Evolutionary conservation across 2,329 filamentous ascomycete genomes (phyloP).

Genomic region (Arthroderma sp.): DNA sequence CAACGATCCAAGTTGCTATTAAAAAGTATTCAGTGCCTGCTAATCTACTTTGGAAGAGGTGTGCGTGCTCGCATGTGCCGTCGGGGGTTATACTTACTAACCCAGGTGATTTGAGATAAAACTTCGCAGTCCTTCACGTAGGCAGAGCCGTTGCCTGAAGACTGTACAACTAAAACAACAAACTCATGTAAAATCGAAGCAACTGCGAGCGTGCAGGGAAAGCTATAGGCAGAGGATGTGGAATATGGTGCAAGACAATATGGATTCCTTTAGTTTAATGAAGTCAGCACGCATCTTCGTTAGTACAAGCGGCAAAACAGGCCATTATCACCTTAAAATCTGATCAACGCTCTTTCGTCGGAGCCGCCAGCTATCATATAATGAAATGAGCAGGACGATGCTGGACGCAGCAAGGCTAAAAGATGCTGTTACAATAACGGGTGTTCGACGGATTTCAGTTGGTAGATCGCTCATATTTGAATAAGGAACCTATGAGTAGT

Average conservation of each 20-base stretch:
- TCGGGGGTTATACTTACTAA: constrained; percentile 8
- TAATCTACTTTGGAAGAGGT: constrained; percentile 4
- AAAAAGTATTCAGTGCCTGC: background rate
- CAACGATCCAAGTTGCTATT: constrained; percentile 16
- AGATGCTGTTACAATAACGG: constrained; percentile 10
- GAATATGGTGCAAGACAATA: background rate
- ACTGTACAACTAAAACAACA: constrained; percentile 11
- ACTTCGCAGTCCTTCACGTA: constrained; percentile 7
- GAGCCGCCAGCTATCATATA: constrained; percentile 10
- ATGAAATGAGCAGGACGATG: constrained; percentile 7
- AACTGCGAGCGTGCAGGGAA: constrained; percentile 10
- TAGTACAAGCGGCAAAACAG: too few species aligned
- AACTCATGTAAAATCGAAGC: constrained; percentile 12
- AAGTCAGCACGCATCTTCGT: too few species aligned
- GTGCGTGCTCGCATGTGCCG: background rate
- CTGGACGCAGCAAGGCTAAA: constrained; percentile 12
- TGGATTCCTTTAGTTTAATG: too few species aligned
- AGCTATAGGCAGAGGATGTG: constrained; percentile 11
- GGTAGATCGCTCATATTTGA: too few species aligned
- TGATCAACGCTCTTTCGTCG: background rate
- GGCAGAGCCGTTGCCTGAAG: constrained; percentile 7
- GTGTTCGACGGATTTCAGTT: constrained; percentile 4
- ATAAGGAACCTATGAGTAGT: too few species aligned
- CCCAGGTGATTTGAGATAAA: constrained; percentile 15
- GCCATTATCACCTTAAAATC: background rate